Evolutionary conservation across 257 asterid genomes (phyloP).

Genomic region (Salvia splendens): DNA sequence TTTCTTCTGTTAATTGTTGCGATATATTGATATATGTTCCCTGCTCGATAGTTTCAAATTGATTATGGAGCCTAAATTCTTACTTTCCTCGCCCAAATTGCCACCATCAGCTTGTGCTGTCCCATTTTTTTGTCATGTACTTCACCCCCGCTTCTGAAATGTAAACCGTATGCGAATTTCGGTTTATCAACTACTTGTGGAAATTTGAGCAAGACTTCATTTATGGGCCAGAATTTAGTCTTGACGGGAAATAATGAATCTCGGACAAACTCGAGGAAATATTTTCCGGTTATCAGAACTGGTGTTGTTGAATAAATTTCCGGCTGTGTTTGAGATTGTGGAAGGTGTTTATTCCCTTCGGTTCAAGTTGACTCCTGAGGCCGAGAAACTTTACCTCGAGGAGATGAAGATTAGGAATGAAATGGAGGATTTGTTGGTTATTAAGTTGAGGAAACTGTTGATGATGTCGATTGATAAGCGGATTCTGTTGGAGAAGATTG

Average conservation of each 20-base stretch:
- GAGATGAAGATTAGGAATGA: slow-evolving; percentile 80
- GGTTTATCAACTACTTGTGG: slow-evolving; percentile 36
- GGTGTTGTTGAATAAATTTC: slow-evolving; percentile 76
- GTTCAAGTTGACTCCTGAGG: slow-evolving; percentile 84
- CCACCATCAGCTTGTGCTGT: slow-evolving; percentile 50
- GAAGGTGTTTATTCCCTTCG: slow-evolving; percentile 86
- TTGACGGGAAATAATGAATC: slow-evolving; percentile 37
- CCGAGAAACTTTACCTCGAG: slow-evolving; percentile 91
- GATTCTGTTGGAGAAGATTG: slow-evolving; percentile 87
- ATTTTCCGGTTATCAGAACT: slow-evolving; percentile 50
- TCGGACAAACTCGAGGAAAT: slow-evolving; percentile 39
- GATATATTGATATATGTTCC: slow-evolving; percentile 23
- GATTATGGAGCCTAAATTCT: slow-evolving; percentile 64
- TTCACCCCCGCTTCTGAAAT: slow-evolving; percentile 43
- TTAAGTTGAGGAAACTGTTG: slow-evolving; percentile 81
- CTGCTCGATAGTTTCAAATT: slow-evolving; percentile 20
- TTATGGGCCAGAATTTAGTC: slow-evolving; percentile 50
- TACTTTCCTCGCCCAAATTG: slow-evolving; percentile 50
- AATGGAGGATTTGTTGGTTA: slow-evolving; percentile 88
- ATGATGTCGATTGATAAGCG: slow-evolving; percentile 94
- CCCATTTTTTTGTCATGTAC: slow-evolving; percentile 51
- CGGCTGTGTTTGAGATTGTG: slow-evolving; percentile 89
- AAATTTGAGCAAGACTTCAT: slow-evolving; percentile 44
- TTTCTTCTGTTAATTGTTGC: slow-evolving; percentile 30
- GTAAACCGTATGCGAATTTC: slow-evolving; percentile 37